Base-by-base conservation (phyloP, 106 monocot species). In the Narthecium ossifragum region DNA sequence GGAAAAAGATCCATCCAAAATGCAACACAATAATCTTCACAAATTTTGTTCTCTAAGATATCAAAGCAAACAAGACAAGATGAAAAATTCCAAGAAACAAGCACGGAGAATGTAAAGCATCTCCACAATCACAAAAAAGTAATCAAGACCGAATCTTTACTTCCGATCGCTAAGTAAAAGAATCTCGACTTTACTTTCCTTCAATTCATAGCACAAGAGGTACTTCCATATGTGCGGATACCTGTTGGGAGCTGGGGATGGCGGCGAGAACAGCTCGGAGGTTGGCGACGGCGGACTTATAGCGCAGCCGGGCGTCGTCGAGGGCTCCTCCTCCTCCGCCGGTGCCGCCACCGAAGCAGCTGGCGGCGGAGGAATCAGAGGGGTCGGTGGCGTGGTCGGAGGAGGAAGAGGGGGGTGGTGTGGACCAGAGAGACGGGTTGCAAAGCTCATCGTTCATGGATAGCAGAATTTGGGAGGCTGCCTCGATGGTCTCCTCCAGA, bases 381-480 rank as follows among this genome's bases (percentile, higher is more conserved):
- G 71, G 46, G 60, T 34, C 55, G 18, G 71, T 85, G 3, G 29
- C 57, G 31, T 34, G 20, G 22, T 17, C 13, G 10, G 26, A 36
- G 6, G 53, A 25, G 27, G 17, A 26, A 6, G 55, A 29, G 29
- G 69, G 0, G 31, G 78, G 20, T 40, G 82, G 28, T 1, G 83
- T 63, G 67, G 87, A 73, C 96, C 96, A 98, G 59, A 90, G 78
- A 21, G 69, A 26, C 52, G 96, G 81, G 73, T 98, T 84, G 78
- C 96, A 98, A 63, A 98, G 96, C 72, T 90, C 96, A 62, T 98
- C 96, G 72, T 84, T 87, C 87, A 98, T 98, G 65, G 96, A 90
- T 56, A 84, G 71, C 38, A 98, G 81, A 53, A 98, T 98, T 69
- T 87, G 86, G 76, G 79, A 86, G 6, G 96, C 96, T 1, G 96